A percentile compares a stretch with the other conserved stretches of the same genome.
phyloP scores from a whole-genome alignment of 345 rosid genomes.

The Abelmoschus esculentus region DNA sequence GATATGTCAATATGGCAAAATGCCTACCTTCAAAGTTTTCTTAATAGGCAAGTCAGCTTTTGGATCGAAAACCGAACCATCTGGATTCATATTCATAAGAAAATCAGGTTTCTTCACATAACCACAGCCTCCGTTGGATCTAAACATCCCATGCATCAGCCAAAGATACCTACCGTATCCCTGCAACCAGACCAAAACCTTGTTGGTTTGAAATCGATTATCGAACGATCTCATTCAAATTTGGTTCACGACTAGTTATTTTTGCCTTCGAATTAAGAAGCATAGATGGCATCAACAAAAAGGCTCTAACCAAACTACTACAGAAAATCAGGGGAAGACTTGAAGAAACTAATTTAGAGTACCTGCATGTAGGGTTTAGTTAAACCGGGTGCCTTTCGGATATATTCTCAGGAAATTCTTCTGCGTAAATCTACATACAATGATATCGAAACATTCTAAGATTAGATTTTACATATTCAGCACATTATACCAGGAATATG shows the following conservation, averaged over 20 bases:
- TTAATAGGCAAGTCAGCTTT: constrained; percentile 31
- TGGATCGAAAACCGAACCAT: constrained; percentile 37
- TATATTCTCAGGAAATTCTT: constrained; percentile 46
- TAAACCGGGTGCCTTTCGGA: constrained; percentile 51
- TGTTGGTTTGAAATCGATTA: constrained; percentile 2
- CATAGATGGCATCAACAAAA: background rate
- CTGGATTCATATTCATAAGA: constrained; percentile 29
- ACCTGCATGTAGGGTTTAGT: constrained; percentile 98
- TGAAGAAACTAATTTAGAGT: background rate
- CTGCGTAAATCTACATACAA: constrained; percentile 29
- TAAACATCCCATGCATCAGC: constrained; percentile 84
- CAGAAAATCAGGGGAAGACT: too few species aligned
- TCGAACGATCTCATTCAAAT: background rate
- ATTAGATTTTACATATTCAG: background rate
- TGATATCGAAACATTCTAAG: background rate
- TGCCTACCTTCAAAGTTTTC: constrained; percentile 44
- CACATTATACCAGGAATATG: background rate
- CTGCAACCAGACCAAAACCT: constrained; percentile 24
- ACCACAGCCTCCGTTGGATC: constrained; percentile 63
- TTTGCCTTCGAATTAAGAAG: background rate
- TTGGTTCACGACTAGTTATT: background rate
- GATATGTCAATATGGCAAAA: background rate
- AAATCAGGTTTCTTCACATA: constrained; percentile 64
- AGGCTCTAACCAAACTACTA: background rate
- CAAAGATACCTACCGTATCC: constrained; percentile 77